Evolutionary conservation across 2,329 filamentous ascomycete species (phyloP).

Genomic region (Pestalotiopsis sp.): DNA sequence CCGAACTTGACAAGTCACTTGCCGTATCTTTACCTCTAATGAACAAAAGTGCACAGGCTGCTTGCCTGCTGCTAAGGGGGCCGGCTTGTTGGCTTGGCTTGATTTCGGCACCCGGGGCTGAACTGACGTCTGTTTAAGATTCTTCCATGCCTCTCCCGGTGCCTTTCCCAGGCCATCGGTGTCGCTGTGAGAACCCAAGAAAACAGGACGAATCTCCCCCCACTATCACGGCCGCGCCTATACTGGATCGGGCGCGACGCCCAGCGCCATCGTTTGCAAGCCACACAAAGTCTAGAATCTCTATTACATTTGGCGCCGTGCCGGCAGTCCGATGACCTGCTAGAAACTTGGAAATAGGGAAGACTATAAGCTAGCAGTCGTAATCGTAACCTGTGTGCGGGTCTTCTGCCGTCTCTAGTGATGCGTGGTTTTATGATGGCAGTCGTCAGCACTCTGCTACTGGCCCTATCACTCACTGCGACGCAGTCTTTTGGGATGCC

Average conservation of each 20-base stretch:
- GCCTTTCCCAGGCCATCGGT: not conserved
- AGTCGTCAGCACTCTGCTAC: not conserved
- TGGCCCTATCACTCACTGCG: no score
- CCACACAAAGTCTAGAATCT: not conserved
- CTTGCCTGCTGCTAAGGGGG: not conserved
- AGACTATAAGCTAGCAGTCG: not conserved
- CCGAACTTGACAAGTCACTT: not conserved
- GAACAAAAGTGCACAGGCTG: not conserved
- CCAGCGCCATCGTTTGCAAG: not conserved
- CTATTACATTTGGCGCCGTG: not conserved
- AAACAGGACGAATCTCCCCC: not conserved
- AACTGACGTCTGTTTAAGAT: conserved; percentile 10
- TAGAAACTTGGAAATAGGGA: not conserved
- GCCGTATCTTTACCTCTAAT: not conserved
- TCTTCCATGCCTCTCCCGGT: not conserved
- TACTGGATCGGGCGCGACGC: not conserved
- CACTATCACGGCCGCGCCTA: not conserved
- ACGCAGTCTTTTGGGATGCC: not conserved
- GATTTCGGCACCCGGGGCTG: not conserved
- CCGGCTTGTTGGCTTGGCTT: not conserved
- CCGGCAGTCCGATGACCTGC: not conserved
- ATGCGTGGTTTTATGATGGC: not conserved
- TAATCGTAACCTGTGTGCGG: not conserved
- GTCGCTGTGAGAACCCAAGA: not conserved
- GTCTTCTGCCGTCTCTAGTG: not conserved